These are phyloP conservation scores for Cryphonectria radicalis DNA, from an alignment of 2,329 filamentous ascomycete species.

Conservation along the genomic window DNA sequence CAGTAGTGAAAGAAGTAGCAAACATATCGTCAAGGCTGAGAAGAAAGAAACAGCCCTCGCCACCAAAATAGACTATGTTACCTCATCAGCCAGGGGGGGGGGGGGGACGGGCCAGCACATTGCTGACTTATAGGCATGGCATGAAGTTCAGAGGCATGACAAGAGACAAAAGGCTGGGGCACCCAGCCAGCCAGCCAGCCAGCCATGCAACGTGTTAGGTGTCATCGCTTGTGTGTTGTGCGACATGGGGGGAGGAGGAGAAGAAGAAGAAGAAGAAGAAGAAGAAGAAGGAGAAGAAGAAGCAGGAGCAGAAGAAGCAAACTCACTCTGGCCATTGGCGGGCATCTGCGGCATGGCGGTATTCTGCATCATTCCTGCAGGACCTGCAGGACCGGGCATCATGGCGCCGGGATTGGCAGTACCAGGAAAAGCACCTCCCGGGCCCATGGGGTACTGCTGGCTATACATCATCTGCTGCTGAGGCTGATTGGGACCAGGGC, in stretches of 20 bases:
- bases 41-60: not conserved
- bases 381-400: constrained; percentile 58
- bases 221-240: constrained; percentile 22
- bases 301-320: constrained; percentile 35
- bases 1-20: not conserved
- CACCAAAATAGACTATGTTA: not conserved
- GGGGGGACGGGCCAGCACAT: not conserved
- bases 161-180: constrained; percentile 30
- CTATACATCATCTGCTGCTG: constrained; percentile 66
- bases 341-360: constrained; percentile 63
- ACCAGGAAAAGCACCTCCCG: constrained; percentile 54
- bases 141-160: constrained; percentile 10
- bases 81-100: not conserved
- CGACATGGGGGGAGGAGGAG: constrained; percentile 27
- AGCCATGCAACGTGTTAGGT: not conserved
- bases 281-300: constrained; percentile 31
- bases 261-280: not conserved
- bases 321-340: constrained; percentile 64
- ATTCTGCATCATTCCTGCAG: constrained; percentile 67
- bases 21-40: constrained; percentile 6
- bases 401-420: constrained; percentile 52
- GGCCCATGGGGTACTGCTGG: constrained; percentile 61
- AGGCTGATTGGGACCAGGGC: constrained; percentile 45
- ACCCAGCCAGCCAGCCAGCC: constrained; percentile 2
- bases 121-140: not conserved